phyloP scores from a whole-genome alignment of 495 filamentous ascomycete genomes.

The Xylaria scruposa region DNA sequence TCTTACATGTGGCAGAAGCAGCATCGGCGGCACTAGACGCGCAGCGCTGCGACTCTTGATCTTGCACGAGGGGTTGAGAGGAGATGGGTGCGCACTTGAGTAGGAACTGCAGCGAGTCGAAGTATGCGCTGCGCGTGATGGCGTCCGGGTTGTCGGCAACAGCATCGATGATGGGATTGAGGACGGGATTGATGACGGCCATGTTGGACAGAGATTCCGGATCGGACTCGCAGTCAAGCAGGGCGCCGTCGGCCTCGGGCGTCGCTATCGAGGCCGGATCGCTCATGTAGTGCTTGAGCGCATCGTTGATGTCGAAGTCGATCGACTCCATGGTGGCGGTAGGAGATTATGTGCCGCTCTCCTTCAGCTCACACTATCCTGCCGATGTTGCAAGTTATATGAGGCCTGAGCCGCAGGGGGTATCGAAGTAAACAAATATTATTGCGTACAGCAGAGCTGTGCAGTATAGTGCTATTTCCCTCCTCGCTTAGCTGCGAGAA shows the following conservation, averaged over 20 bases:
- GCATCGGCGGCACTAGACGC: not conserved
- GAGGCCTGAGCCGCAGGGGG: not conserved
- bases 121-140: conserved; percentile 74
- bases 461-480: not conserved
- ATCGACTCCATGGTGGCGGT: conserved; percentile 70
- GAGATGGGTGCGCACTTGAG: conserved; percentile 89
- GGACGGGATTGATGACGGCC: conserved; percentile 77
- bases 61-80: conserved; percentile 48
- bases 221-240: conserved; percentile 91
- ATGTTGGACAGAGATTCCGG: conserved; percentile 79
- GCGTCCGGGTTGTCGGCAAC: conserved; percentile 91
- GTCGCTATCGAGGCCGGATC: conserved; percentile 84
- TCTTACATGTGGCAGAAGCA: conserved; percentile 21
- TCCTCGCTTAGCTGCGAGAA: not conserved
- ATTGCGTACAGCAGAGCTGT: not conserved
- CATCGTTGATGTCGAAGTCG: conserved; percentile 93
- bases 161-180: conserved; percentile 93
- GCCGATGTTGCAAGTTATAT: not conserved
- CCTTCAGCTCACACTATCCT: conserved; percentile 26
- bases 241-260: conserved; percentile 82
- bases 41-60: conserved; percentile 17
- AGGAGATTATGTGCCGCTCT: conserved; percentile 15
- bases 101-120: conserved; percentile 94
- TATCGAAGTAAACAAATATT: conserved; percentile 11
- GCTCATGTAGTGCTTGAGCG: conserved; percentile 93